Evolutionary conservation across 176 grass and related monocot genomes (phyloP), one percentile per base, ranked within the genome.

Genomic region (Rhynchospora pubera): DNA sequence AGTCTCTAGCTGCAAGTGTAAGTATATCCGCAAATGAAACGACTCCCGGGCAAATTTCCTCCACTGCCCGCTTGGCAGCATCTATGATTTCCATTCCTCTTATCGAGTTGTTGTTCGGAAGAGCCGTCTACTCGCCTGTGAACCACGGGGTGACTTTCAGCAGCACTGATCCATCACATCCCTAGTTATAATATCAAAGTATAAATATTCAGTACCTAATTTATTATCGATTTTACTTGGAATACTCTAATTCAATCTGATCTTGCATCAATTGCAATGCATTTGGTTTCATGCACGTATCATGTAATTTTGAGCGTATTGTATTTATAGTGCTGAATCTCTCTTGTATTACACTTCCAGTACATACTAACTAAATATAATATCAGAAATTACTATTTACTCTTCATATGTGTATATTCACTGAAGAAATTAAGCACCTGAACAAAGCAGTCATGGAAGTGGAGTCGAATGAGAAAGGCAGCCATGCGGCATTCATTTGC

Each of bases 371-470:
- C 32, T 34, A 34, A 34, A 3, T 34, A 34, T 1, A 34, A 34
- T 34, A 34, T 34, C 32, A 34, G 32, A 34, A 34, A 34, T 34
- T 34, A 34, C 32, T 34, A 34, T 1, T 3, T 34, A 34, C n/a
- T n/a, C 3, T 34, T 34, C 1, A 34, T 34, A 34, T 34, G 32
- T 34, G 32, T 34, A 34, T 34, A 34, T 34, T 34, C 32, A 34
- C 32, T 34, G 32, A 34, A 34, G 32, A 34, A 34, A 34, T 34
- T 34, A 34, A 1, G 6, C 48, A 73, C 68, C 44, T 75, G 47
- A 75, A 75, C 71, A 75, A 75, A 75, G 12, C 71, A 75, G 6
- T 75, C 71, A 75, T 75, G 71, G 48, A 75, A 75, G 6, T 67
- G 64, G 0, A 75, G 71, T 11, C 71, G 71, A 7, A 75, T 75